Base-by-base conservation (phyloP, 176 grass and related monocot genomes). In the Bothriochloa decipiens region DNA sequence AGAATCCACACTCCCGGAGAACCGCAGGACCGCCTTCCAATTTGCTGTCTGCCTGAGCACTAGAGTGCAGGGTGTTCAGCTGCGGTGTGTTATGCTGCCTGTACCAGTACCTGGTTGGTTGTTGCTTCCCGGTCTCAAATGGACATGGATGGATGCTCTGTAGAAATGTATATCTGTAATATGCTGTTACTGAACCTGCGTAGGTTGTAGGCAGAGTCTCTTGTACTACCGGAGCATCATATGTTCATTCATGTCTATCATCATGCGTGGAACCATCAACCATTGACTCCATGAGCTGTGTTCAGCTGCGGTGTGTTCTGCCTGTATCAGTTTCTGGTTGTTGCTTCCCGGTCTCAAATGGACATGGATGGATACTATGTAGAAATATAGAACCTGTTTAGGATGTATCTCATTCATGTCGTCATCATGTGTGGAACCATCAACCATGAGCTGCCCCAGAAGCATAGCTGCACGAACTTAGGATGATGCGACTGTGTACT, bases 151-250 rank as follows among this genome's bases (percentile, higher is more conserved):
- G 33, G 32, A 80, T 87, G 45, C 16, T 71, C 23, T 80, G 39
- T 80, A 87, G 39, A 83, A 63, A 70, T 89, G 63, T 81, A 89
- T 43, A 70, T 76, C 64, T 29, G 22, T 63, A 52, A 53, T 69
- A 46, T 46, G 70, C 22, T 81, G 75, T 45, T 68, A 1, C 60
- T 14, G 60, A 60, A 82, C 66, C 45, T 82, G 55, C 58, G 67
- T 86, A 86, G 69, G 77, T n/a, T 68, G 40, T 62, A 79, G 67
- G 28, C 37, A 2, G 17, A 39, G 53, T 60, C 66, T 58, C 22
- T 41, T 16, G 22, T 81, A 6, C 12, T 70, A 46, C 4, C 22
- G 65, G 65, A 39, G 14, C 13, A 58, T 77, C 36, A 7, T 11
- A 70, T 68, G 9, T 57, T 60, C 11, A 39, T n/a, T n/a, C n/a